Percentiles rank a stretch among this genome's conserved stretches.
These are phyloP conservation scores for Phyllosticta ampelicida DNA, from an alignment of 2,329 filamentous ascomycete species.

Conservation along the genomic window DNA sequence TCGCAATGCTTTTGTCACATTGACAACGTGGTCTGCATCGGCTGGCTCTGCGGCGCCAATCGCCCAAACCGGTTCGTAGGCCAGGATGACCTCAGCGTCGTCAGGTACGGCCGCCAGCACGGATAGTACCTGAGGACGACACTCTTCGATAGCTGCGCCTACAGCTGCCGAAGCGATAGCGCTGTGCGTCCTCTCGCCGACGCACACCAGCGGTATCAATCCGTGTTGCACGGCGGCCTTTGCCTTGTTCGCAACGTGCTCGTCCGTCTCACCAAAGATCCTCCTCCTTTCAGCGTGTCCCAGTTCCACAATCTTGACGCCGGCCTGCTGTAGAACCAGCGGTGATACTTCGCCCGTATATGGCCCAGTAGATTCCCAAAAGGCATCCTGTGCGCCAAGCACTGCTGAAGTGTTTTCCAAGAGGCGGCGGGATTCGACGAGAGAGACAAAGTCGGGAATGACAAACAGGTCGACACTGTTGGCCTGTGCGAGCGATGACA, in stretches of 20 bases:
- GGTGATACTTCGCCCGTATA: conserved; percentile 73
- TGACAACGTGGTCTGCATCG: conserved; percentile 58
- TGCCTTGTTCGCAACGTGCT: conserved; percentile 56
- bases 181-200: conserved; percentile 56
- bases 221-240: conserved; percentile 56
- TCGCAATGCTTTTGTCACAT: conserved; percentile 56
- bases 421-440: conserved; percentile 43
- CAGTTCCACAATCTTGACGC: conserved; percentile 63
- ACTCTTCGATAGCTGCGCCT: conserved; percentile 53
- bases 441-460: conserved; percentile 65
- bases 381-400: conserved; percentile 67
- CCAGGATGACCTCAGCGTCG: conserved; percentile 60
- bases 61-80: conserved; percentile 84
- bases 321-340: conserved; percentile 52
- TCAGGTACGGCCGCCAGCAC: conserved; percentile 51
- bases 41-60: conserved; percentile 68
- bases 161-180: conserved; percentile 39
- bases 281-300: conserved; percentile 70
- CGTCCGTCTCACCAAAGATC: conserved; percentile 66
- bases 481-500: conserved; percentile 43
- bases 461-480: conserved; percentile 59
- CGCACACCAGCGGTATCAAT: conserved; percentile 67
- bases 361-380: conserved; percentile 58
- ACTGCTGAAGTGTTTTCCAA: conserved; percentile 44
- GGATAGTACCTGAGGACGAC: conserved; percentile 52